Evolutionary conservation across 2,329 filamentous ascomycete species (phyloP).

Genomic region (Zymoseptoria tritici): DNA sequence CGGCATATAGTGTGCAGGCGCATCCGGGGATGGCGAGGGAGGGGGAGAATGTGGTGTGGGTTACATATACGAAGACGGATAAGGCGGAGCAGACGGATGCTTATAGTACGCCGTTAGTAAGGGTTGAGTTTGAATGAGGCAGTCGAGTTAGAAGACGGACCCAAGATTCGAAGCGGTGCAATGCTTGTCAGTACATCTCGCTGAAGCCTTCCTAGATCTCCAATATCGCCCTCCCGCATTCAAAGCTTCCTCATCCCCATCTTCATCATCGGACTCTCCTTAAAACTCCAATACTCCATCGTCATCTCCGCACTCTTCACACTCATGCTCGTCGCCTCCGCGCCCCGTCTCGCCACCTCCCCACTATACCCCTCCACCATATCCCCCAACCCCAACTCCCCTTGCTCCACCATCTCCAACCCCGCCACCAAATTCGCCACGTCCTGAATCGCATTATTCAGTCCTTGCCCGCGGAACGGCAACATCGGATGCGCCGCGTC

Average conservation of each 20-base stretch:
- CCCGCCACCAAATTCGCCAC: conserved; percentile 31
- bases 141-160: background rate
- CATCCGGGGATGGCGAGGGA: conserved; percentile 11
- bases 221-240: background rate
- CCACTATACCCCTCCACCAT: background rate
- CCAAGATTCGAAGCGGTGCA: background rate
- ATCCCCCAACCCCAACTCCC: background rate
- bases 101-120: conserved; percentile 13
- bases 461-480: conserved; percentile 38
- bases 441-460: conserved; percentile 38
- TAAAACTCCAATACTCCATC: background rate
- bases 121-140: conserved; percentile 12
- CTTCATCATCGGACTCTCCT: background rate
- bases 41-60: conserved; percentile 11
- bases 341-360: background rate
- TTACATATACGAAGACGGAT: conserved; percentile 16
- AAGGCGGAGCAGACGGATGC: conserved; percentile 1
- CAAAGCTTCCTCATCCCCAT: background rate
- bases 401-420: conserved; percentile 2
- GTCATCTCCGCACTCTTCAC: background rate
- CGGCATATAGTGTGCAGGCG: conserved; percentile 13
- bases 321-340: background rate
- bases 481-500: conserved; percentile 41
- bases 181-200: background rate
- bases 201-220: background rate